These are phyloP conservation scores for Suillus discolor DNA, from an alignment of 768 basidiomycete genomes.

Conservation along the genomic window DNA sequence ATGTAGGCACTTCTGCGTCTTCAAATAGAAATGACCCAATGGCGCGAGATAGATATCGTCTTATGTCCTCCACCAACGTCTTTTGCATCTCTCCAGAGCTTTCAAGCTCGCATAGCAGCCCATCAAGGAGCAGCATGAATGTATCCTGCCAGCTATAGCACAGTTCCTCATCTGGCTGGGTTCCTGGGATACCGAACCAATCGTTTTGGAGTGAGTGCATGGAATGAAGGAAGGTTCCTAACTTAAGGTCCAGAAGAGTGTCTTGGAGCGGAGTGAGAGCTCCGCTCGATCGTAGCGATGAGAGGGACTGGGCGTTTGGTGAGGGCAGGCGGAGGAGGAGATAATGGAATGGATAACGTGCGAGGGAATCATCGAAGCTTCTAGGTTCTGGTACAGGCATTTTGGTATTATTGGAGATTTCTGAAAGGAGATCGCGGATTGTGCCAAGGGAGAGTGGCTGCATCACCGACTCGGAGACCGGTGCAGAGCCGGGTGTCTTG, in stretches of 20 bases:
- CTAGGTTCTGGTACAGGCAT: conserved; percentile 53
- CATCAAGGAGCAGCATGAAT: conserved; percentile 62
- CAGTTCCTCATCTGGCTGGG: conserved; percentile 26
- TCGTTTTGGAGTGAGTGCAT: conserved; percentile 78
- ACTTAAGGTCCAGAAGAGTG: conserved; percentile 55
- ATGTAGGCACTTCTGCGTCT: conserved; percentile 70
- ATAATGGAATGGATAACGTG: conserved; percentile 49
- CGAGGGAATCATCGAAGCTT: conserved; percentile 48
- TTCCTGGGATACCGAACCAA: conserved; percentile 65
- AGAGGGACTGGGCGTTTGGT: conserved; percentile 31
- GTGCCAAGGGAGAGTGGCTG: conserved; percentile 33
- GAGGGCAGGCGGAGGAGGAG: conserved; percentile 46
- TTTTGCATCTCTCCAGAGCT: conserved; percentile 20
- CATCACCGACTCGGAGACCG: neutral
- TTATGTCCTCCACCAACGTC: conserved; percentile 47
- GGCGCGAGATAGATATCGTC: conserved; percentile 60
- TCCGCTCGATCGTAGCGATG: conserved; percentile 34
- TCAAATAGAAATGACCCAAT: conserved; percentile 78
- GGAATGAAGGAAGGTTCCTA: conserved; percentile 62
- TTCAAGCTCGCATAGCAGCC: conserved; percentile 43
- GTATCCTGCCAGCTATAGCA: conserved; percentile 76
- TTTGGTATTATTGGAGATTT: conserved; percentile 45
- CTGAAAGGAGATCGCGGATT: conserved; percentile 41
- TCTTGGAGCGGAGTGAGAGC: conserved; percentile 39
- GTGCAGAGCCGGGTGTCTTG: conserved; percentile 14